phyloP scores from a whole-genome alignment of 352 stramenopile species.

The Phytopythium chamaehyphon region DNA sequence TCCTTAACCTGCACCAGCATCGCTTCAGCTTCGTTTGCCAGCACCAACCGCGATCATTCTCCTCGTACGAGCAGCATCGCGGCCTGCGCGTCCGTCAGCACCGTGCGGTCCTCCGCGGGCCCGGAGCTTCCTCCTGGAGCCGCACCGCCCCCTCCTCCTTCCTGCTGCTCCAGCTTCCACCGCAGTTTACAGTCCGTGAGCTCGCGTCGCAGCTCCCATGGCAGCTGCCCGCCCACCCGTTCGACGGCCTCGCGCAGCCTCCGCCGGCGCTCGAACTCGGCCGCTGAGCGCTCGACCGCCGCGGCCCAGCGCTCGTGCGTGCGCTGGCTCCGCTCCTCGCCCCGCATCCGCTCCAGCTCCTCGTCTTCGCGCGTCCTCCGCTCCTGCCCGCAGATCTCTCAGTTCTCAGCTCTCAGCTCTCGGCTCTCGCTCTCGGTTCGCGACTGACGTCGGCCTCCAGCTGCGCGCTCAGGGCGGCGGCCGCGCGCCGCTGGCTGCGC shows the following conservation, averaged over 20 bases:
- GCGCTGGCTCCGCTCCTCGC: conserved; percentile 55
- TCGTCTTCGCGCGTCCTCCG: conserved; percentile 38
- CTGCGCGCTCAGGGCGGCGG: conserved; percentile 49
- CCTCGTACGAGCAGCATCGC: conserved; percentile 12
- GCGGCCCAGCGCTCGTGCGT: conserved; percentile 50
- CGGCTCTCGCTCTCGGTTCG: too few species aligned
- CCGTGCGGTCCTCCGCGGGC: background rate
- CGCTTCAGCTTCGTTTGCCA: background rate
- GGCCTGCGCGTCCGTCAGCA: conserved; percentile 9
- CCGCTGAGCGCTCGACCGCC: conserved; percentile 30
- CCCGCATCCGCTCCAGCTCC: conserved; percentile 45
- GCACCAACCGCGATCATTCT: too few species aligned
- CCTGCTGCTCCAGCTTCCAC: background rate
- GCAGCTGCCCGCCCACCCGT: too few species aligned
- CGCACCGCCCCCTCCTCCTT: background rate
- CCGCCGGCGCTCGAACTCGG: conserved; percentile 40
- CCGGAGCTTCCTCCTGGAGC: too few species aligned
- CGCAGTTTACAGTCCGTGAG: too few species aligned
- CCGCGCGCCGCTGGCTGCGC: conserved; percentile 60
- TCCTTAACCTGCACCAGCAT: conserved; percentile 13
- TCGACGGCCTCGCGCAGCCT: conserved; percentile 40
- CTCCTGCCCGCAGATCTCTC: too few species aligned
- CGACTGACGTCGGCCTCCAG: conserved; percentile 34
- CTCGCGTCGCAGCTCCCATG: too few species aligned
- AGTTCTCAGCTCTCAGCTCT: too few species aligned